Evolutionary conservation across 805 yeast species (phyloP), one percentile per base, ranked within the genome.

Genomic region (Teunomyces lycoperdinae): DNA sequence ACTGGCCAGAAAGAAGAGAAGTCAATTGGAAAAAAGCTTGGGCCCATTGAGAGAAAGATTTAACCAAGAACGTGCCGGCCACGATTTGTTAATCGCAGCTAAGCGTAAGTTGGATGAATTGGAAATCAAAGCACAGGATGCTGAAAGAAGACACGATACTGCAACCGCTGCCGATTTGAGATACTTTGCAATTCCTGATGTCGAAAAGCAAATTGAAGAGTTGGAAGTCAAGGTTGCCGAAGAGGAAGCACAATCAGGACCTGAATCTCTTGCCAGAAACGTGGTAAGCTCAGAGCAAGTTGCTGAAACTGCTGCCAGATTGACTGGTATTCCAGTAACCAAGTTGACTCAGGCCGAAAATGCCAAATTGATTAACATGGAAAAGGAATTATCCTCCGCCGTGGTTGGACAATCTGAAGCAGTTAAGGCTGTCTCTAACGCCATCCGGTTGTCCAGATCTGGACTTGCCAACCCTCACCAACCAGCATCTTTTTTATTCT

Each of bases 381-480:
- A 94, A 73, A 82, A 76, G 53, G 96, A 83, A 51, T 77, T 94
- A 50, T 76, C 96, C 16, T 70, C 80, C 10, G 84, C 80, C 49
- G 99, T 94, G 56, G 96, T 94, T 55, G 99, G 99, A 34, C 99
- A 94, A 73, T 76, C 85, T 51, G 96, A 89, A 52, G 99, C 99
- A 1, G 96, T 94, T 50, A 89, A 86, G 66, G 96, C 97, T 1
- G 99, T 94, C 36, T 81, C 98, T 8, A 92, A 94, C 66, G 96
- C 98, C 4, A 88, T 94, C 47, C 82, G 99, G 69, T 78, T 94
- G 58, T 83, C 89, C 13, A 82, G 99, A 66, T 91, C 98, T 9
- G 99, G 99, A 16, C 78, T 94, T 54, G 87, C 97, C 20, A 94
- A 94, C 67, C 99, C 99, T 46, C 81, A 90, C 67, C 96, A 95